phyloP scores from a whole-genome alignment of 2,329 filamentous ascomycete genomes.

The Fusarium sterilihyphosum region DNA sequence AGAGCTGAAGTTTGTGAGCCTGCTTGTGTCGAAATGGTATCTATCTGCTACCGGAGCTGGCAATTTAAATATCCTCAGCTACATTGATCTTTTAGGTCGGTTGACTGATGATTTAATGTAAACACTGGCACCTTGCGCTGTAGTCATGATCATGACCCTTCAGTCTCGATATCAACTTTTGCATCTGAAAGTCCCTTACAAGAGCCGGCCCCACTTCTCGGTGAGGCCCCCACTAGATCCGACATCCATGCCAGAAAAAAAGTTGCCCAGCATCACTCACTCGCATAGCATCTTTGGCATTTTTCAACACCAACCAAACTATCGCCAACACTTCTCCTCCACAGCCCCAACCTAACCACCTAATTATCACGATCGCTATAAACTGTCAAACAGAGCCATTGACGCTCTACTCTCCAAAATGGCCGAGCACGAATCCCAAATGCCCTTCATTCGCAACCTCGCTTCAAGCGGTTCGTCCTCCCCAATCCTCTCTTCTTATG shows the following conservation, averaged over 20 bases:
- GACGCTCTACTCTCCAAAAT: slow-evolving; percentile 32
- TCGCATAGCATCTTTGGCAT: slow-evolving; percentile 13
- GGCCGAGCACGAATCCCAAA: slow-evolving; percentile 54
- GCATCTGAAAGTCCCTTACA: slow-evolving; percentile 7
- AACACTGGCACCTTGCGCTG: not conserved
- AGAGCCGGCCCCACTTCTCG: slow-evolving; percentile 26
- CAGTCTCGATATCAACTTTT: not conserved
- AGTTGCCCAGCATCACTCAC: slow-evolving; percentile 19
- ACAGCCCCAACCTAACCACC: not conserved
- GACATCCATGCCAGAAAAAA: slow-evolving; percentile 42
- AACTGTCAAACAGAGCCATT: not conserved
- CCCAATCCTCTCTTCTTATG: not conserved
- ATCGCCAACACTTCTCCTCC: not conserved
- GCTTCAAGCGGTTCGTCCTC: slow-evolving; percentile 79
- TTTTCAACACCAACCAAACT: slow-evolving; percentile 29
- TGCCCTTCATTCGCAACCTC: slow-evolving; percentile 84
- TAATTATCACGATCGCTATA: not conserved
- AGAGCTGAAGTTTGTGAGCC: not conserved
- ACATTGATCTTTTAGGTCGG: too few species aligned
- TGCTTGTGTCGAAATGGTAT: fast-evolving
- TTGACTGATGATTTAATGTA: too few species aligned
- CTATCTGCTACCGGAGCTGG: not conserved
- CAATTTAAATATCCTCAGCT: too few species aligned
- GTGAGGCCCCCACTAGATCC: slow-evolving; percentile 36
- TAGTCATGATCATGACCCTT: not conserved